A percentile compares a stretch with the other conserved stretches of the same genome.
Conservation (phyloP, 805 yeast species). For the Teunomyces lycoperdinae region DNA sequence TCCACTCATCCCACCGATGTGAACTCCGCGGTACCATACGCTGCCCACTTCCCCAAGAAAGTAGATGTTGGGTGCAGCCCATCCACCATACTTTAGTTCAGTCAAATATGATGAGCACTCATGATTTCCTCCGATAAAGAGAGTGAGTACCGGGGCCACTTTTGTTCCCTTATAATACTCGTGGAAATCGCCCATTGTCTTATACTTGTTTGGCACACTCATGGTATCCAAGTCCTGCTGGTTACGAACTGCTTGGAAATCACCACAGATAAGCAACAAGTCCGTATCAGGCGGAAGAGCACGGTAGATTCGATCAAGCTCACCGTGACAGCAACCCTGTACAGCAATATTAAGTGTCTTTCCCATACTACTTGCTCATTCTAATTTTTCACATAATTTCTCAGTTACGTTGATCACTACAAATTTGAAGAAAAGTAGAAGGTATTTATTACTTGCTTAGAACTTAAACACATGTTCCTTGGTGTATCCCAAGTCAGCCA, state of each 20-base stretch:
- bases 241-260: conserved; percentile 78
- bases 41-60: conserved; percentile 78
- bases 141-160: conserved; percentile 70
- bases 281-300: conserved; percentile 19
- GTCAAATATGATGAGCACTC: conserved; percentile 79
- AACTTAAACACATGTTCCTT: conserved; percentile 89
- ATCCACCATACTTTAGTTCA: conserved; percentile 82
- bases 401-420: neutral
- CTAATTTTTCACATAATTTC: neutral
- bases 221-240: conserved; percentile 62
- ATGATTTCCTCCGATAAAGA: conserved; percentile 94
- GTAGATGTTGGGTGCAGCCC: conserved; percentile 86
- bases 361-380: neutral
- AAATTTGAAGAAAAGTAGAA: neutral
- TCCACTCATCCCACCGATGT: conserved; percentile 83
- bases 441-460: conserved; percentile 28
- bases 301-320: conserved; percentile 56
- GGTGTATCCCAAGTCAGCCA: conserved; percentile 83
- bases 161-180: conserved; percentile 60
- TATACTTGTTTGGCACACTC: conserved; percentile 78
- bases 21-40: conserved; percentile 69
- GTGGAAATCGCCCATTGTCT: conserved; percentile 73
- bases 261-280: conserved; percentile 78
- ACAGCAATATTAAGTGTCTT: conserved; percentile 50
- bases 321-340: conserved; percentile 92